phyloP scores from a whole-genome alignment of 805 yeast species.

The Yamadazyma scolyti region DNA sequence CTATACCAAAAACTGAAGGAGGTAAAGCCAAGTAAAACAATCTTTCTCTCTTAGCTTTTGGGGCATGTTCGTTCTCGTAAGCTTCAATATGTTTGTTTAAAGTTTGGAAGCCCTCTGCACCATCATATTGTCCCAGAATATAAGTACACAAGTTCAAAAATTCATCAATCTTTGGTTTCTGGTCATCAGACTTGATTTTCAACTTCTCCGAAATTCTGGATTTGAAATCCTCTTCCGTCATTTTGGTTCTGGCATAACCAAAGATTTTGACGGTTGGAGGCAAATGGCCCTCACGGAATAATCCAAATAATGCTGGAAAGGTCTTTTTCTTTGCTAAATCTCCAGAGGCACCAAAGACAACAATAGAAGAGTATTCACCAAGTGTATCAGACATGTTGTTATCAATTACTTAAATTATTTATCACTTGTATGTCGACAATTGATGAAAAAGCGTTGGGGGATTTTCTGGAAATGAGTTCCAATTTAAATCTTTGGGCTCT shows the following conservation, averaged over 20 bases:
- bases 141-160: slow-evolving; percentile 69
- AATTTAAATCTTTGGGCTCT: not conserved
- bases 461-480: no score
- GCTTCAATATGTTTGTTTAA: slow-evolving; percentile 53
- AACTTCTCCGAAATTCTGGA: slow-evolving; percentile 63
- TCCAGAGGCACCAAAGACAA: slow-evolving; percentile 93
- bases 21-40: slow-evolving; percentile 92
- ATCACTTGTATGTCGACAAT: not conserved
- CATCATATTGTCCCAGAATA: slow-evolving; percentile 76
- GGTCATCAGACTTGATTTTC: slow-evolving; percentile 44
- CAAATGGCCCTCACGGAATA: slow-evolving; percentile 62
- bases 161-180: slow-evolving; percentile 45
- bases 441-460: no score
- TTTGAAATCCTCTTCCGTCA: slow-evolving; percentile 64
- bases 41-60: slow-evolving; percentile 58
- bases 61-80: slow-evolving; percentile 51
- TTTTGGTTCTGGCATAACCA: slow-evolving; percentile 88
- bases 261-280: slow-evolving; percentile 68
- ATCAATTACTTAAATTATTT: not conserved
- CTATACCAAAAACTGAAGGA: slow-evolving; percentile 83
- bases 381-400: slow-evolving; percentile 35
- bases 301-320: slow-evolving; percentile 80
- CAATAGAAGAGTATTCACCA: slow-evolving; percentile 65
- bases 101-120: slow-evolving; percentile 64
- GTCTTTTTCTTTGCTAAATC: slow-evolving; percentile 95